phyloP scores from a whole-genome alignment of 2,329 filamentous ascomycete genomes.

The Chaetothyriales sp. region DNA sequence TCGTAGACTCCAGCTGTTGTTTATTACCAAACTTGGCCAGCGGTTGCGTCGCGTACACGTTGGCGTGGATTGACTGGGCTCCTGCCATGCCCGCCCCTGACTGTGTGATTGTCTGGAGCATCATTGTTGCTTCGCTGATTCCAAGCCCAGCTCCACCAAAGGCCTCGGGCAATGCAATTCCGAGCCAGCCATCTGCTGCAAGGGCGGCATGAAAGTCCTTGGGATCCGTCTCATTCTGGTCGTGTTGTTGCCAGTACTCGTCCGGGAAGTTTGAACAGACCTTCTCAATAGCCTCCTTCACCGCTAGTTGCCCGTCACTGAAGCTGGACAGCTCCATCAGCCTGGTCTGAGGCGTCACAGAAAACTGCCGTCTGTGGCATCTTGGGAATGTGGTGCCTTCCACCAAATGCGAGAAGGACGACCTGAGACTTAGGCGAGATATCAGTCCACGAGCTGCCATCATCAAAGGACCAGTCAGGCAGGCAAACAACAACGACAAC shows the following conservation, averaged over 20 bases:
- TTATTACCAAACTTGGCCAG: slow-evolving; percentile 56
- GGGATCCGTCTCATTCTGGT: slow-evolving; percentile 56
- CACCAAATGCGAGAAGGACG: background rate
- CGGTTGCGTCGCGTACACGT: slow-evolving; percentile 33
- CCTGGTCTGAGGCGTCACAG: slow-evolving; percentile 1
- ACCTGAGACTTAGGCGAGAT: slow-evolving; percentile 7
- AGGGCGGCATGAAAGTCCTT: slow-evolving; percentile 61
- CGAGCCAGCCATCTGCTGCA: slow-evolving; percentile 63
- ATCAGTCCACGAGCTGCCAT: background rate
- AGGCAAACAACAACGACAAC: too few species aligned
- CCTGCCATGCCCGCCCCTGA: slow-evolving; percentile 59
- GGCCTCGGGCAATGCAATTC: slow-evolving; percentile 60
- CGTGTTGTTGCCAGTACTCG: slow-evolving; percentile 61
- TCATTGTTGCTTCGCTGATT: slow-evolving; percentile 71
- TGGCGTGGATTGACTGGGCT: slow-evolving; percentile 43
- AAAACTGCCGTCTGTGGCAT: slow-evolving; percentile 7
- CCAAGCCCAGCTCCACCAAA: slow-evolving; percentile 58
- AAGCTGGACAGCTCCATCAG: slow-evolving; percentile 62
- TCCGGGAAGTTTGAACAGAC: slow-evolving; percentile 58
- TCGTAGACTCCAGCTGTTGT: slow-evolving; percentile 46
- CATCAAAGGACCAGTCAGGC: slow-evolving; percentile 1
- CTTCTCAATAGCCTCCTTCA: slow-evolving; percentile 53
- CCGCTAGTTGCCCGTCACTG: slow-evolving; percentile 55
- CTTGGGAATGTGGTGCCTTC: background rate
- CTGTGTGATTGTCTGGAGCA: slow-evolving; percentile 71